A percentile compares a stretch with the other conserved stretches of the same genome.
These are phyloP conservation scores for Pichia occidentalis DNA, from an alignment of 805 yeast genomes.

Conservation along the genomic window DNA sequence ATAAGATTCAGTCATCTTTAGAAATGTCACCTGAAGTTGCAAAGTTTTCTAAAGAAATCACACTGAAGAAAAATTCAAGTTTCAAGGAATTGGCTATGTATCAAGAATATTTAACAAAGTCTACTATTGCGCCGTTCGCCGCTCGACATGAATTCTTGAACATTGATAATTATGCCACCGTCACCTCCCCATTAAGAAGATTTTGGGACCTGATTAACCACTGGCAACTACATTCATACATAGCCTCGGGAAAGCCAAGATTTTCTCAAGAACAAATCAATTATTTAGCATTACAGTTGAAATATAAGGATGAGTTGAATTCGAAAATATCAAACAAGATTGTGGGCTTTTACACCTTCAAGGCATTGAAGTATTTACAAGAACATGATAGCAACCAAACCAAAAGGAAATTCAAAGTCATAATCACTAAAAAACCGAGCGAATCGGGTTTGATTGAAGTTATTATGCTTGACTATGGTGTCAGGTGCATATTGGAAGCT, in stretches of 20 bases:
- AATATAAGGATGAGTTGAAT: conserved; percentile 36
- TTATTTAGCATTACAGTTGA: conserved; percentile 37
- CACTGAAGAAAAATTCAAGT: conserved; percentile 22
- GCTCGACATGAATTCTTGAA: conserved; percentile 58
- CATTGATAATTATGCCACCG: conserved; percentile 54
- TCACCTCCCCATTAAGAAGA: conserved; percentile 86
- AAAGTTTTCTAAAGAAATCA: conserved; percentile 18
- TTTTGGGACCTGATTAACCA: conserved; percentile 77
- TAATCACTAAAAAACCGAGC: conserved; percentile 37
- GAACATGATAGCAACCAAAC: conserved; percentile 18
- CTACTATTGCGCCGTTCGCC: conserved; percentile 43
- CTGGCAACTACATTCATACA: conserved; percentile 54
- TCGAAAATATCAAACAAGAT: conserved; percentile 23
- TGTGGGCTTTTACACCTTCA: conserved; percentile 27
- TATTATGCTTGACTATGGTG: conserved; percentile 28
- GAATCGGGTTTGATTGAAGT: conserved; percentile 31
- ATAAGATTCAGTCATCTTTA: conserved; percentile 27
- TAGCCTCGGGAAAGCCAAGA: conserved; percentile 26
- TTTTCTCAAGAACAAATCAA: conserved; percentile 32
- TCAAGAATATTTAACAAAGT: conserved; percentile 43
- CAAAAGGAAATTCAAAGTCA: conserved; percentile 34
- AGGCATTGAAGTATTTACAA: conserved; percentile 24
- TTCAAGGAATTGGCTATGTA: conserved; percentile 38
- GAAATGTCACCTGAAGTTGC: conserved; percentile 22
- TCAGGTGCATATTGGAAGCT: conserved; percentile 24